These are phyloP conservation scores for Pleurotus ostreatus DNA, from an alignment of 768 basidiomycete genomes.

Conservation along the genomic window DNA sequence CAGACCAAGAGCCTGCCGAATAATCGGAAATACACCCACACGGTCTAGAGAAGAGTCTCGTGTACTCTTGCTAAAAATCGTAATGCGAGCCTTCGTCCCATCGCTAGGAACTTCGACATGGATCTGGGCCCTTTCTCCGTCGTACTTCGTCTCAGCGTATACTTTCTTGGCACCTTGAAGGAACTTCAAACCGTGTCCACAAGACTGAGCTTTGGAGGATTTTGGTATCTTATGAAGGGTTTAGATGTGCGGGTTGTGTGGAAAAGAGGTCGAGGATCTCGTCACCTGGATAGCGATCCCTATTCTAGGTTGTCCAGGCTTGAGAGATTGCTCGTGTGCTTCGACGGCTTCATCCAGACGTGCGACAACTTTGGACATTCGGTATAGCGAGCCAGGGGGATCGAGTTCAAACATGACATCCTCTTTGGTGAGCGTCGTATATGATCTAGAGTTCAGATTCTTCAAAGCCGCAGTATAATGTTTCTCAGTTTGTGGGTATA, in stretches of 20 bases:
- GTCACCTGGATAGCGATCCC: slow-evolving; percentile 63
- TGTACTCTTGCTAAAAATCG: slow-evolving; percentile 85
- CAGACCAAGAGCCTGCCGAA: slow-evolving; percentile 57
- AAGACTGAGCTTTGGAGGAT: slow-evolving; percentile 68
- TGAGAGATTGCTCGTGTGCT: slow-evolving; percentile 32
- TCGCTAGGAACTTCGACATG: slow-evolving; percentile 57
- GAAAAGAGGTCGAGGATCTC: background rate
- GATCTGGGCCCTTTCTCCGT: slow-evolving; percentile 92
- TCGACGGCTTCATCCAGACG: slow-evolving; percentile 54
- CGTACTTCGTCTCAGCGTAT: slow-evolving; percentile 93
- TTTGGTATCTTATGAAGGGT: slow-evolving; percentile 64
- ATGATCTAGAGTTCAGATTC: slow-evolving; percentile 52
- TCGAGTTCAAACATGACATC: slow-evolving; percentile 78
- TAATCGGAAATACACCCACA: slow-evolving; percentile 54
- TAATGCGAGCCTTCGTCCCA: slow-evolving; percentile 42
- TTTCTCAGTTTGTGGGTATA: slow-evolving; percentile 60
- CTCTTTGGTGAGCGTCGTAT: slow-evolving; percentile 50
- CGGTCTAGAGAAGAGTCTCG: slow-evolving; percentile 81
- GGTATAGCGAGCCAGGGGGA: slow-evolving; percentile 45
- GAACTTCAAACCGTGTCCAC: slow-evolving; percentile 47
- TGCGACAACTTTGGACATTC: slow-evolving; percentile 50
- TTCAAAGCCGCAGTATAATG: slow-evolving; percentile 49
- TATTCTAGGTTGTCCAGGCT: slow-evolving; percentile 36
- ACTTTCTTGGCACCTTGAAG: slow-evolving; percentile 41
- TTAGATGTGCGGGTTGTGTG: background rate